Percentiles rank a stretch among this genome's conserved stretches.
Conservation (phyloP, 75 land plant species). For the Pinus albicaulis region DNA sequence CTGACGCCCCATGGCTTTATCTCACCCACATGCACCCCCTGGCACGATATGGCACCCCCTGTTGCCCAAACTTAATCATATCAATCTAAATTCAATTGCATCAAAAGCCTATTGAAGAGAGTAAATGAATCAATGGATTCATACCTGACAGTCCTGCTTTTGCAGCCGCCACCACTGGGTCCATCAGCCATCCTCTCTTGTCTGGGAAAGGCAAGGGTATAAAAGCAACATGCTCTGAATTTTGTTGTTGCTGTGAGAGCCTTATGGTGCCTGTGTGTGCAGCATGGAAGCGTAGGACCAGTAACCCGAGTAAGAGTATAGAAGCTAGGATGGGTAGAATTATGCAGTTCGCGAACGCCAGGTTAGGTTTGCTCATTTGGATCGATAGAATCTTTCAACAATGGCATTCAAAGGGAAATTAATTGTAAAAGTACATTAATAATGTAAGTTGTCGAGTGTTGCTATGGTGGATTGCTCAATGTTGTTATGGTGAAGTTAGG, state of each 20-base stretch:
- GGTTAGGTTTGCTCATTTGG: slow-evolving; percentile 3
- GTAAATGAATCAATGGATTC: neutral
- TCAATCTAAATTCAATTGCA: neutral
- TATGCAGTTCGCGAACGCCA: neutral
- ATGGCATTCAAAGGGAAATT: no score
- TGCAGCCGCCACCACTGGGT: slow-evolving; percentile 47
- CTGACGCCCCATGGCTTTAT: slow-evolving; percentile 57
- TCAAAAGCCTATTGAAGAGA: neutral
- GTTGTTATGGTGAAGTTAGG: no score
- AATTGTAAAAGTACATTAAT: no score
- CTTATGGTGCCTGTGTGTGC: neutral
- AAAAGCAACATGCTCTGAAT: neutral
- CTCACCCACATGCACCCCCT: slow-evolving; percentile 55
- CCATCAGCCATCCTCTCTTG: slow-evolving; percentile 53
- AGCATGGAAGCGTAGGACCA: slow-evolving; percentile 7
- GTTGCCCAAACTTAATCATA: neutral
- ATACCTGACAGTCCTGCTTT: slow-evolving; percentile 33
- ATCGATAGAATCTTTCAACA: no score
- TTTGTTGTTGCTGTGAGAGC: neutral
- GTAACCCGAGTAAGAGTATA: neutral
- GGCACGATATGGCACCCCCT: slow-evolving; percentile 61
- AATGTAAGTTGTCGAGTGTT: no score
- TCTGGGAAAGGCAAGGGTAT: slow-evolving; percentile 15
- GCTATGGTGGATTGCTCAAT: no score
- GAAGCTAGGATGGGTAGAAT: neutral